A percentile compares a stretch with the other conserved stretches of the same genome.
phyloP scores from a whole-genome alignment of 2,329 filamentous ascomycete species.

The Aurifilum marmelostoma region DNA sequence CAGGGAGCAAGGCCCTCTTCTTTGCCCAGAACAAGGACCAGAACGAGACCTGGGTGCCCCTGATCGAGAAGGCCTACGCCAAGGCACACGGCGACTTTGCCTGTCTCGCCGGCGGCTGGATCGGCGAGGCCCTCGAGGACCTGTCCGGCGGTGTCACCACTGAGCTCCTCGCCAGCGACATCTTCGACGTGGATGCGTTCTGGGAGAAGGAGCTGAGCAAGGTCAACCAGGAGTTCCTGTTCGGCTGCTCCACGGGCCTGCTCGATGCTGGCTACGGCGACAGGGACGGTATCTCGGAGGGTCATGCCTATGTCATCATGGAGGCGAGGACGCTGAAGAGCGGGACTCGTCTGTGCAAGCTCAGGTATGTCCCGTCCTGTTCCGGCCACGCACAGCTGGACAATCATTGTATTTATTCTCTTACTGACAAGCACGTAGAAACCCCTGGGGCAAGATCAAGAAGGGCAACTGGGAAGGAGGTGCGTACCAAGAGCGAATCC shows the following conservation, averaged over 20 bases:
- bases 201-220: slow-evolving; percentile 79
- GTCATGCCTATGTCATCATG: slow-evolving; percentile 65
- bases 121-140: slow-evolving; percentile 62
- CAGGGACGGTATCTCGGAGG: slow-evolving; percentile 60
- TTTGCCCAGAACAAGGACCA: slow-evolving; percentile 75
- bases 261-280: slow-evolving; percentile 50
- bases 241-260: slow-evolving; percentile 60
- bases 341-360: slow-evolving; percentile 64
- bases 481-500: no score
- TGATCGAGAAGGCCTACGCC: slow-evolving; percentile 80
- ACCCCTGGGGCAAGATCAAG: slow-evolving; percentile 80
- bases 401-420: no score
- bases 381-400: neutral
- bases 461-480: slow-evolving; percentile 75
- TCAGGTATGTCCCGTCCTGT: slow-evolving; percentile 44
- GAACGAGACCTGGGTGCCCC: slow-evolving; percentile 79
- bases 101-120: slow-evolving; percentile 73
- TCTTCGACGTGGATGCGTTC: slow-evolving; percentile 75
- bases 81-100: slow-evolving; percentile 81
- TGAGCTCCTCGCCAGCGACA: slow-evolving; percentile 67
- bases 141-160: slow-evolving; percentile 68
- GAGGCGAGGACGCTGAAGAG: slow-evolving; percentile 58
- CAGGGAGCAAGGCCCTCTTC: slow-evolving; percentile 73
- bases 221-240: slow-evolving; percentile 78
- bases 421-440: slow-evolving; percentile 47